These are phyloP conservation scores for Cardiospermum halicacabum DNA, from an alignment of 345 rosid genomes.

Conservation along the genomic window DNA sequence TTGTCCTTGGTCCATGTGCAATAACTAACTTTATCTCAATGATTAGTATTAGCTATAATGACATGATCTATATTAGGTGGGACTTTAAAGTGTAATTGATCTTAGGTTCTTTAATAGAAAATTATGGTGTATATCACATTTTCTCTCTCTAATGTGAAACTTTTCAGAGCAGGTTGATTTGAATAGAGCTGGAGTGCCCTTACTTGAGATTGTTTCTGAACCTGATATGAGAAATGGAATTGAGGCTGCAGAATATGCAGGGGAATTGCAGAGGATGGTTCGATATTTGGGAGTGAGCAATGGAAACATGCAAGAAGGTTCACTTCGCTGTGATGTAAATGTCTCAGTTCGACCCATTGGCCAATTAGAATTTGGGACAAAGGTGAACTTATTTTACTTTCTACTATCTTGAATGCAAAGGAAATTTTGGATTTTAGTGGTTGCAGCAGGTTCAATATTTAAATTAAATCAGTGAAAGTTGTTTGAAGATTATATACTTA, in stretches of 20 bases:
- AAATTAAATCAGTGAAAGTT: constrained; percentile 3
- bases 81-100: not conserved
- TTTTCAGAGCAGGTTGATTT: constrained; percentile 57
- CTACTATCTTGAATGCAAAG: not conserved
- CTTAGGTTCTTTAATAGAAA: not conserved
- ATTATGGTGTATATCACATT: not conserved
- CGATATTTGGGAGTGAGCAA: constrained; percentile 78
- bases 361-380: constrained; percentile 78
- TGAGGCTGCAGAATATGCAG: constrained; percentile 85
- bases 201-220: constrained; percentile 96
- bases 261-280: constrained; percentile 80
- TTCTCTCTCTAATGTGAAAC: not conserved
- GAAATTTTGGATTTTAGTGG: not conserved
- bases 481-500: not conserved
- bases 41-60: not conserved
- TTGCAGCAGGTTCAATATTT: not conserved
- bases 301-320: constrained; percentile 97
- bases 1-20: not conserved
- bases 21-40: not conserved
- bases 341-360: constrained; percentile 86
- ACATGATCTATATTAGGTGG: not conserved
- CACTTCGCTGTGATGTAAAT: constrained; percentile 95
- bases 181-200: constrained; percentile 96
- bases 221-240: constrained; percentile 93
- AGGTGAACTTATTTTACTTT: constrained; percentile 39